phyloP scores from a whole-genome alignment of 225 moss, liverwort and hornwort species.

The Sphagnum contortum region DNA sequence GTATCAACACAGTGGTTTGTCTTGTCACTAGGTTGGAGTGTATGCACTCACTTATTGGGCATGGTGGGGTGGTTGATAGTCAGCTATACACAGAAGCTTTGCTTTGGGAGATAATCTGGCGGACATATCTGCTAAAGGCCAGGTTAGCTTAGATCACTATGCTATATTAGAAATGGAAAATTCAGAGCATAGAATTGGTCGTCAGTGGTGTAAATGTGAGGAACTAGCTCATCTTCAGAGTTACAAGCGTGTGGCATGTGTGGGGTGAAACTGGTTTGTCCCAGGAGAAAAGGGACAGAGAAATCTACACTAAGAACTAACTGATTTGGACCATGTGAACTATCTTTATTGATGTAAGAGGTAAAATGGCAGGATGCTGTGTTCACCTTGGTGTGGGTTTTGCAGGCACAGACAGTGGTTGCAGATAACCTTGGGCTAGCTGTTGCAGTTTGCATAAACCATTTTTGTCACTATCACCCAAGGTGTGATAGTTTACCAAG shows the following conservation, averaged over 20 bases:
- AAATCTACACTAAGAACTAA: not conserved
- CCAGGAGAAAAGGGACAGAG: too few species aligned
- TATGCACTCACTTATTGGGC: too few species aligned
- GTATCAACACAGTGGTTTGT: not conserved
- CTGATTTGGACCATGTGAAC: not conserved
- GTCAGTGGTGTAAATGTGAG: too few species aligned
- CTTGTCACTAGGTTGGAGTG: not conserved
- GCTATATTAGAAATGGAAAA: too few species aligned
- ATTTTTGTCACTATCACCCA: conserved; percentile 34
- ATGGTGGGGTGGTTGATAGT: conserved; percentile 22
- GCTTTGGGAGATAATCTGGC: conserved; percentile 74
- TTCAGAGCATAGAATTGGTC: too few species aligned
- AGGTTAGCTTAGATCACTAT: conserved; percentile 30
- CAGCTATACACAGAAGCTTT: conserved; percentile 94
- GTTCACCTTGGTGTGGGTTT: too few species aligned
- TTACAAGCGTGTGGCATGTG: too few species aligned
- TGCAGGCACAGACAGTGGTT: conserved; percentile 89
- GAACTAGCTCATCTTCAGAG: too few species aligned
- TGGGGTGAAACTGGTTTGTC: too few species aligned
- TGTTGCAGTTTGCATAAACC: conserved; percentile 57
- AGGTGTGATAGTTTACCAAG: conserved; percentile 3
- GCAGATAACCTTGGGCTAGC: conserved; percentile 89
- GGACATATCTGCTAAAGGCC: conserved; percentile 97
- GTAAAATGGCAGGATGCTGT: too few species aligned
- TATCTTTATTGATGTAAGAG: too few species aligned